phyloP scores from a whole-genome alignment of 495 filamentous ascomycete species.

The Penicillium argentinense region DNA sequence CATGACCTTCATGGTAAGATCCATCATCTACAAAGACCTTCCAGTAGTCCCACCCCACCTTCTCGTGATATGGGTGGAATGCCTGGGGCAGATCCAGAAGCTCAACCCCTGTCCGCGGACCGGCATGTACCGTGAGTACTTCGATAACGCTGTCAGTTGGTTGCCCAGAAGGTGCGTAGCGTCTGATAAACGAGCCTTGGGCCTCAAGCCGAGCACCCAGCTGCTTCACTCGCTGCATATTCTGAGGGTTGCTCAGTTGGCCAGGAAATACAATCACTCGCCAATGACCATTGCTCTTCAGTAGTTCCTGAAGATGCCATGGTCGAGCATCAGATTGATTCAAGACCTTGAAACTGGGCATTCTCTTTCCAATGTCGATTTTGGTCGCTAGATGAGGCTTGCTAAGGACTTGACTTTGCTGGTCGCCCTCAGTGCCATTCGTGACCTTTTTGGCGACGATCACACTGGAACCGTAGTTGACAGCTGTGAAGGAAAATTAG shows the following conservation, averaged over 20 bases:
- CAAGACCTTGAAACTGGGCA: conserved; percentile 56
- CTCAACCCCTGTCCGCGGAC: conserved; percentile 45
- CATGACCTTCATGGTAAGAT: conserved; percentile 61
- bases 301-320: conserved; percentile 50
- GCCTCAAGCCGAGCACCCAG: no score
- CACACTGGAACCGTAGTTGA: no score
- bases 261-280: conserved; percentile 64
- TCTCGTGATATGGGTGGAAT: conserved; percentile 52
- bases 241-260: conserved; percentile 35
- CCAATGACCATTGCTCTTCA: conserved; percentile 56
- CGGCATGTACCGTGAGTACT: conserved; percentile 55
- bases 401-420: conserved; percentile 24
- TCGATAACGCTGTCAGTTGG: conserved; percentile 50
- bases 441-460: background rate
- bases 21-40: conserved; percentile 64
- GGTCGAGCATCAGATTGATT: conserved; percentile 56
- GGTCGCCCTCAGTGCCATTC: no score
- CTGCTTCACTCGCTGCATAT: no score
- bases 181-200: conserved; percentile 42
- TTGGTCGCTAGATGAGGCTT: conserved; percentile 37
- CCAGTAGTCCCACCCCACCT: conserved; percentile 60
- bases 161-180: conserved; percentile 37
- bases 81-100: conserved; percentile 56
- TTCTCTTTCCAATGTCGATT: conserved; percentile 49
- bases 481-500: no score